Evolutionary conservation across 2,329 filamentous ascomycete genomes (phyloP).

Genomic region (Cladosporium sp.): DNA sequence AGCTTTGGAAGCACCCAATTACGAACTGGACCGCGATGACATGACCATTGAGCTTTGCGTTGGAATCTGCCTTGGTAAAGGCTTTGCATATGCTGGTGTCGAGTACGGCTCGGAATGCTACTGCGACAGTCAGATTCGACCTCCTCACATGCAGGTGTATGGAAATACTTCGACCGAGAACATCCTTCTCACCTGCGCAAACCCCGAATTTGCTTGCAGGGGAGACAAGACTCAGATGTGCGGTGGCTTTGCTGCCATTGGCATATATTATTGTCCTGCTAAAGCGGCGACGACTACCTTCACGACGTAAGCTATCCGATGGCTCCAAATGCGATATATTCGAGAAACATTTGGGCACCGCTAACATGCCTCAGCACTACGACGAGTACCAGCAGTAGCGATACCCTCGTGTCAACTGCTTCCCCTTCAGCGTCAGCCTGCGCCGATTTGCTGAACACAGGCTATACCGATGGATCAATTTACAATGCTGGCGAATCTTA

Average conservation of each 20-base stretch:
- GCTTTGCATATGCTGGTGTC: conserved; percentile 29
- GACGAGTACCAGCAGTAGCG: background rate
- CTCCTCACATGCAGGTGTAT: background rate
- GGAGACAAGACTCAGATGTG: conserved; percentile 10
- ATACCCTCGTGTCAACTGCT: background rate
- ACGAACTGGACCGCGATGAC: background rate
- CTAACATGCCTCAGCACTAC: background rate
- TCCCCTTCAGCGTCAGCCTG: background rate
- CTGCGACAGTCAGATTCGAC: conserved; percentile 18
- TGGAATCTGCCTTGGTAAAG: conserved; percentile 1
- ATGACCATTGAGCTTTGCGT: conserved; percentile 9
- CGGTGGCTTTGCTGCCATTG: conserved; percentile 8
- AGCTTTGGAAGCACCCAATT: background rate
- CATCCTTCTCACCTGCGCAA: background rate
- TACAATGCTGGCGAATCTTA: background rate
- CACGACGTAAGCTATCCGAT: background rate
- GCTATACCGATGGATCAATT: too few relatives aligned
- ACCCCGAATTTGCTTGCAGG: conserved; percentile 1
- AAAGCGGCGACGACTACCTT: background rate
- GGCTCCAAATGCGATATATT: background rate
- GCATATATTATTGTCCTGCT: conserved; percentile 3
- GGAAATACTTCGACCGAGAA: conserved; percentile 2
- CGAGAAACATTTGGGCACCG: background rate
- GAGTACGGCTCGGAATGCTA: conserved; percentile 32
- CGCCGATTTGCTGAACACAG: background rate